Base-by-base conservation (phyloP, 495 filamentous ascomycete species). In the Apiosordaria backusii region DNA sequence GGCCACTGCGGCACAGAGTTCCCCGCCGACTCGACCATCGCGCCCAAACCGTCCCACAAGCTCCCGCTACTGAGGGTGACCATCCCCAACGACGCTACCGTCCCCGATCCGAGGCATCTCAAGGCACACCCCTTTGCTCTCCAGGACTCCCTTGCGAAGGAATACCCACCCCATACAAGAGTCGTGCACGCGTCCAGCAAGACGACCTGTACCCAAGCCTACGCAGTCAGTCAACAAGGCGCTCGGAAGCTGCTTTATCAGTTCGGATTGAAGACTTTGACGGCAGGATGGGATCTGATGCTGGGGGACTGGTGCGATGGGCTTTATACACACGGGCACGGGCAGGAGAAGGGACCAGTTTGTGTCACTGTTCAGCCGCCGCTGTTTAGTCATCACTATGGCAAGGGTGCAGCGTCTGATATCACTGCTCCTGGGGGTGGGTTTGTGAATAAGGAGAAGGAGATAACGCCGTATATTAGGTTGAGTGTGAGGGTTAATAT, bases 1-100 rank as follows among this genome's bases (percentile, higher is more conserved):
- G 82, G 82, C 26, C 81, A 81, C 68, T 83, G 82, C 71, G 80
- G 81, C 24, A 80, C 77, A 6, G 71, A 78, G 19, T 74, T 84
- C 18, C 80, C 82, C 1, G 29, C 67, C 21, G 4, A 13, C 3
- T 22, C n/a, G 13, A 66, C 21, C 22, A 58, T 15, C 40, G n/a
- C 22, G 15, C 9, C 35, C 10, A 45, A 45, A 45, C 1, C 60
- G 6, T 23, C 66, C 15, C 40, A 54, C 26, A 26, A 45, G 1
- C 63, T 70, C 3, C 70, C 74, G 4, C 70, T 74, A 2, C 60
- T 80, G 4, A 70, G 69, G 15, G 66, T 83, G 35, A 57, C 69
- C 24, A 73, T 79, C 57, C 69, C 68, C 2, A 58, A 73, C 24
- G 81, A 83, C 61, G 45, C 35, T 7, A 82, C 81, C 4, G 79